Evolutionary conservation across 2,329 filamentous ascomycete genomes (phyloP).

Genomic region (Arthrobotrys musiformis): DNA sequence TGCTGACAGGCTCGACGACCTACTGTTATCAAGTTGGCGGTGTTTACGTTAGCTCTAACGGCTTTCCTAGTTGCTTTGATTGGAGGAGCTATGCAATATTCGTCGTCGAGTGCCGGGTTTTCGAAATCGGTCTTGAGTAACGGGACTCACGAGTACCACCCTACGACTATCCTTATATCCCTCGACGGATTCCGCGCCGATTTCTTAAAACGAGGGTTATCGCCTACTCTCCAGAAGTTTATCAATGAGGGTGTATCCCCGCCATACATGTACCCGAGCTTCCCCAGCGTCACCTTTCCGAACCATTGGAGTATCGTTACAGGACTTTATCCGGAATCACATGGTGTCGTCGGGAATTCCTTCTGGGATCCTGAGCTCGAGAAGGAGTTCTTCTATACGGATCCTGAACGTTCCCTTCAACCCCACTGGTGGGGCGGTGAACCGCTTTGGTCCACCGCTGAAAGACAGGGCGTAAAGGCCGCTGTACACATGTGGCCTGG

Average conservation of each 20-base stretch:
- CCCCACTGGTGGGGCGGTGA: constrained; percentile 95
- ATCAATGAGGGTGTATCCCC: constrained; percentile 87
- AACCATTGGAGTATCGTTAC: constrained; percentile 96
- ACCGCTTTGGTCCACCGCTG: constrained; percentile 92
- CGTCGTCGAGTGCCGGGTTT: constrained; percentile 53
- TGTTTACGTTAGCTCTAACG: constrained; percentile 54
- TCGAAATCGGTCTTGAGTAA: constrained; percentile 69
- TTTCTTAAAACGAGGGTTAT: constrained; percentile 84
- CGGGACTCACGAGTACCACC: constrained; percentile 86
- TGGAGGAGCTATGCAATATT: constrained; percentile 57
- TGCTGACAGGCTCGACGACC: constrained; percentile 57
- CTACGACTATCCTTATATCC: constrained; percentile 92
- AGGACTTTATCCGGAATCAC: constrained; percentile 88
- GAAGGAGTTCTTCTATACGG: constrained; percentile 88
- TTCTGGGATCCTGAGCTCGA: constrained; percentile 86
- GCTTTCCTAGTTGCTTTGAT: constrained; percentile 57
- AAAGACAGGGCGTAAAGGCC: constrained; percentile 78
- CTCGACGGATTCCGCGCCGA: constrained; percentile 96
- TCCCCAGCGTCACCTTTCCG: constrained; percentile 95
- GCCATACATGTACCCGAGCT: constrained; percentile 90
- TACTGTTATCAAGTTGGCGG: constrained; percentile 54
- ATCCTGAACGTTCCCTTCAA: constrained; percentile 78
- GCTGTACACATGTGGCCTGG: constrained; percentile 99
- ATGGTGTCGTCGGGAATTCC: constrained; percentile 91
- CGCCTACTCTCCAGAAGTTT: constrained; percentile 81